phyloP scores from a whole-genome alignment of 2,329 filamentous ascomycete genomes.

The Sclerotinia sclerotiorum region DNA sequence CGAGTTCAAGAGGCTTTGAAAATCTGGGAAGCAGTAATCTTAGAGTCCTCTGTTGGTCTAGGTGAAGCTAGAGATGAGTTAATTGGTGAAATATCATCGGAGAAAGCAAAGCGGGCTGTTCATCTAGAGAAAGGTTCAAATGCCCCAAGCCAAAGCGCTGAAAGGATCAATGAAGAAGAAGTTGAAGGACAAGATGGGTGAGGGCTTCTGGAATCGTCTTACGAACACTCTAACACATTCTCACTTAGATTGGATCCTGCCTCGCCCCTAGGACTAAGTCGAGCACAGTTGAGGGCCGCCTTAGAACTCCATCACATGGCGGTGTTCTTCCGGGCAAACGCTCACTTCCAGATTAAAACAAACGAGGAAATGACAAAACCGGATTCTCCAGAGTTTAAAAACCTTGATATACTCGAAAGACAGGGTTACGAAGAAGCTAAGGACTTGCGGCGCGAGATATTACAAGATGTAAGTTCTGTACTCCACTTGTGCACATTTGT shows the following conservation, averaged over 20 bases:
- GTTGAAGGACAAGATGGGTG: slow-evolving; percentile 38
- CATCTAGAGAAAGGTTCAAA: background rate
- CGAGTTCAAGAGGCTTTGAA: slow-evolving; percentile 65
- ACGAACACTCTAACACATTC: background rate
- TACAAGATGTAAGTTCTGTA: slow-evolving; percentile 50
- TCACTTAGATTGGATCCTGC: slow-evolving; percentile 17
- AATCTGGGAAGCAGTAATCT: slow-evolving; percentile 64
- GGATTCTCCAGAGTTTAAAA: slow-evolving; percentile 64
- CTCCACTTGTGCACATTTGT: background rate
- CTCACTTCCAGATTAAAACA: slow-evolving; percentile 78
- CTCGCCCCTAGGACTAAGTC: slow-evolving; percentile 55
- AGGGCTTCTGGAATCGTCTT: slow-evolving; percentile 18
- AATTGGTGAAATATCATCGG: slow-evolving; percentile 44
- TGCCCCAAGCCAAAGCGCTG: background rate
- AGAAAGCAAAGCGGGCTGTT: background rate
- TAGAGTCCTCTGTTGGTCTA: slow-evolving; percentile 54
- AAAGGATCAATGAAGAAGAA: background rate
- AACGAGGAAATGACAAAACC: slow-evolving; percentile 63
- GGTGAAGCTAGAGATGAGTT: slow-evolving; percentile 64
- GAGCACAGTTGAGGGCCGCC: slow-evolving; percentile 67
- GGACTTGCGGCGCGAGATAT: slow-evolving; percentile 70
- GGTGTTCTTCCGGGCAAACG: slow-evolving; percentile 81
- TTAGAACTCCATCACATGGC: slow-evolving; percentile 81
- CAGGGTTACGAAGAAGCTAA: slow-evolving; percentile 78
- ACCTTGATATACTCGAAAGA: slow-evolving; percentile 68